Base-by-base conservation (phyloP, 768 basidiomycete genomes). In the Wakefieldia striispora region DNA sequence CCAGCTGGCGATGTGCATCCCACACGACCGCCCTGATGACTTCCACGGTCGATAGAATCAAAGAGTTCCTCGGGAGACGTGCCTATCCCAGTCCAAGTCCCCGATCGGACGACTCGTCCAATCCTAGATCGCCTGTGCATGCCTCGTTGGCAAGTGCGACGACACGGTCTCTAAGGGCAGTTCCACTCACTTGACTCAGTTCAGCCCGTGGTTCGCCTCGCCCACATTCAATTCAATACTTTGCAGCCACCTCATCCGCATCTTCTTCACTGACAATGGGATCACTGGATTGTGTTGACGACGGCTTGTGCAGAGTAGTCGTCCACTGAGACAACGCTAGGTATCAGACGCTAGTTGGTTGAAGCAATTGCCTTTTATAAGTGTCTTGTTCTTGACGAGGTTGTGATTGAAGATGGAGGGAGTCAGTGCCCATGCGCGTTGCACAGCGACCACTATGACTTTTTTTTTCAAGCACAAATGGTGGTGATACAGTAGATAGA, bases 211-310 rank as follows among this genome's bases (percentile, higher is more conserved):
- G n/a, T n/a, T n/a, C n/a, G n/a, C n/a, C n/a, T n/a, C n/a, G n/a
- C n/a, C n/a, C n/a, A n/a, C n/a, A n/a, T n/a, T n/a, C n/a, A n/a
- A n/a, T n/a, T n/a, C n/a, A n/a, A n/a, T n/a, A n/a, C n/a, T n/a
- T n/a, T n/a, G n/a, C n/a, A n/a, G n/a, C n/a, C n/a, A n/a, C n/a
- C n/a, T n/a, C n/a, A n/a, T n/a, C 74, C 0, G 95, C 86, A 65
- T 97, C 92, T 69, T 99, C 95, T 68, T 99, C 97, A 27, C 95
- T 97, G 34, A 98, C 86, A 62, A 98, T 91, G 9, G 80, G 80
- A 69, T 97, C 94, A 0, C 75, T 58, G 0, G 62, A 97, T 86
- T 8, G 85, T 77, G 51, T 87, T 88, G 59, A 99, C 84, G 37
- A 98, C 82, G 0, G 95, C 91, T 64, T 99, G 97, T 0, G 95